Conservation (phyloP, 768 basidiomycete genomes). For the Tulasnella sp. region DNA sequence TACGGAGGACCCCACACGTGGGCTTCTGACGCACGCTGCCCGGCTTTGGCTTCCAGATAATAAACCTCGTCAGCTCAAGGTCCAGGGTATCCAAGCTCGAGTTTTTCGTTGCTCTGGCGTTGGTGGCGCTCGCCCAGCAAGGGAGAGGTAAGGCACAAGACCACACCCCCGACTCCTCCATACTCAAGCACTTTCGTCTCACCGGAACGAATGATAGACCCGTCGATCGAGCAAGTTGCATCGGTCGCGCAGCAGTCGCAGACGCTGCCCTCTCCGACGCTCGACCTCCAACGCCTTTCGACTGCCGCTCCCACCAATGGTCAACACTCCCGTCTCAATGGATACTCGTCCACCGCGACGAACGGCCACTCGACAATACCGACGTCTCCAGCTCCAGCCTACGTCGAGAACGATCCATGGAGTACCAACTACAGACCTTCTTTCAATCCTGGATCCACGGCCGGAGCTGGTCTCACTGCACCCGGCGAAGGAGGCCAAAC, state of each 20-base stretch:
- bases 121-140: conserved; percentile 81
- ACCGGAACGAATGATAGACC: conserved; percentile 45
- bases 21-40: not conserved
- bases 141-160: conserved; percentile 56
- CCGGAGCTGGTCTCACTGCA: conserved; percentile 1
- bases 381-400: conserved; percentile 47
- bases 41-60: conserved; percentile 54
- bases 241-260: conserved; percentile 66
- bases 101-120: conserved; percentile 85
- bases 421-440: conserved; percentile 25
- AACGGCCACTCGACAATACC: conserved; percentile 37
- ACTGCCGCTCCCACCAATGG: conserved; percentile 42
- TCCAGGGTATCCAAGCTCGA: conserved; percentile 81
- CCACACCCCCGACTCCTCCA: not conserved
- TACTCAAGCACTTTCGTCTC: not conserved
- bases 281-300: conserved; percentile 60
- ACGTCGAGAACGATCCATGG: conserved; percentile 65
- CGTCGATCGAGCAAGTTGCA: conserved; percentile 79
- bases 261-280: conserved; percentile 66
- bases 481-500: conserved; percentile 42
- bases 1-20: not conserved
- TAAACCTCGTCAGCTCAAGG: conserved; percentile 75
- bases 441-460: conserved; percentile 30
- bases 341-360: conserved; percentile 44
- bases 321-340: conserved; percentile 42